Conservation (phyloP, 2,329 filamentous ascomycete species). For the Kalmusia sp. region DNA sequence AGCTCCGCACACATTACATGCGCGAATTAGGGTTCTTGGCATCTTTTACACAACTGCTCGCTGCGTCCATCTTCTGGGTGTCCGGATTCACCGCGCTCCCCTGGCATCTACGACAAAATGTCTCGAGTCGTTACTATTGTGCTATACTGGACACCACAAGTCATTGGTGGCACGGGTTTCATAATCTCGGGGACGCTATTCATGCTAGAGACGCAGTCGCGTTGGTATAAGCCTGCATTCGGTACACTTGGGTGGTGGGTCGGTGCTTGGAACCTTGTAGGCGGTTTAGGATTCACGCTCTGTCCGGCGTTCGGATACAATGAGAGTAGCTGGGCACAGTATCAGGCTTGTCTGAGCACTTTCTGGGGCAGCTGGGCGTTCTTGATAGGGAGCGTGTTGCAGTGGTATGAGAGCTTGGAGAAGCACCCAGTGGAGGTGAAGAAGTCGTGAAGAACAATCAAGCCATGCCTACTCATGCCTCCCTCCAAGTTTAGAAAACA, state of each 20-base stretch:
- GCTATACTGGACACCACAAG: conserved; percentile 68
- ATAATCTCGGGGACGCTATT: conserved; percentile 65
- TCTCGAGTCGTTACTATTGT: conserved; percentile 58
- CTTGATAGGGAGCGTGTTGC: conserved; percentile 40
- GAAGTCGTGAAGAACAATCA: too few species aligned
- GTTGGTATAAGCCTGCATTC: conserved; percentile 67
- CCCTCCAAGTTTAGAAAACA: background rate
- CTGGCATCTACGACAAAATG: conserved; percentile 61
- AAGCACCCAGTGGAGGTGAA: conserved; percentile 39
- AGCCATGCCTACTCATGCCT: too few species aligned
- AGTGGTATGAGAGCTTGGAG: conserved; percentile 44
- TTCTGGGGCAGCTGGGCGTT: conserved; percentile 48
- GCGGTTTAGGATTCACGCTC: conserved; percentile 67
- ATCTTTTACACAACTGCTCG: conserved; percentile 62
- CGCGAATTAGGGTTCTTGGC: conserved; percentile 70
- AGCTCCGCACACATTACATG: conserved; percentile 66
- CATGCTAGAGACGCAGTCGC: conserved; percentile 70
- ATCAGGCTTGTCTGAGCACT: conserved; percentile 38
- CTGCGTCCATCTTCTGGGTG: conserved; percentile 70
- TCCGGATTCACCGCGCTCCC: conserved; percentile 66
- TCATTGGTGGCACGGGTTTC: conserved; percentile 69
- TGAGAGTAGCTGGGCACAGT: conserved; percentile 37
- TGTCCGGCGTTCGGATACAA: conserved; percentile 45
- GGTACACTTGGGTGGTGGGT: conserved; percentile 71
- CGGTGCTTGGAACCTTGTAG: conserved; percentile 70